Conservation (phyloP, 2,329 filamentous ascomycete species). For the Clonostachys chloroleuca region DNA sequence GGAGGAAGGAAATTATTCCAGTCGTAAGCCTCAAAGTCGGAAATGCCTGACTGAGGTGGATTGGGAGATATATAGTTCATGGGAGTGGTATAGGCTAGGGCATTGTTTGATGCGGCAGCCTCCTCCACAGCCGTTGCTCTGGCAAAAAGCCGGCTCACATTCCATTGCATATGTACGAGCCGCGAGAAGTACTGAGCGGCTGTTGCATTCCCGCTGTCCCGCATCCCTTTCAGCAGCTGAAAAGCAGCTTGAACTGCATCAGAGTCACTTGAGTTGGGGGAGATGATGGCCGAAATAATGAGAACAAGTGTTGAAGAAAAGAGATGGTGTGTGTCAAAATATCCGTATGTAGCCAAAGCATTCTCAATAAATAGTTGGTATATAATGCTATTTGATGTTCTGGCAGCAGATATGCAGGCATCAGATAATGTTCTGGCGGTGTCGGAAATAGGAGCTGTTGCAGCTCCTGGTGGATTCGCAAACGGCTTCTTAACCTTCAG, state of each 20-base stretch:
- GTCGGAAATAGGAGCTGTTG: slow-evolving; percentile 4
- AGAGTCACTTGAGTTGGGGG: slow-evolving; percentile 7
- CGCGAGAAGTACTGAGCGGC: slow-evolving; percentile 6
- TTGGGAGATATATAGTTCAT: neutral
- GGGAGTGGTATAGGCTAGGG: neutral
- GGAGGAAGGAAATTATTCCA: slow-evolving; percentile 6
- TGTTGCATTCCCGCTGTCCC: slow-evolving; percentile 6
- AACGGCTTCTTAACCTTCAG: slow-evolving; percentile 6
- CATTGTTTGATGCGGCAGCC: neutral
- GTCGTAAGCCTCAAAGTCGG: slow-evolving; percentile 4
- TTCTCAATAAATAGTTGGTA: slow-evolving; percentile 7
- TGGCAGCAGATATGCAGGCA: slow-evolving; percentile 5
- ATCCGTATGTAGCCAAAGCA: slow-evolving; percentile 6
- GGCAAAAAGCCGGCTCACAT: slow-evolving; percentile 5
- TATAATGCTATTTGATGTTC: slow-evolving; percentile 6
- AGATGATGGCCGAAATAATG: slow-evolving; percentile 7
- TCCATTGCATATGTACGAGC: slow-evolving; percentile 6
- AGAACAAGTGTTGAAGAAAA: slow-evolving; percentile 7
- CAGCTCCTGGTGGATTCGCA: neutral
- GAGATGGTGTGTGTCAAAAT: slow-evolving; percentile 7
- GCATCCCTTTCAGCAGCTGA: slow-evolving; percentile 6
- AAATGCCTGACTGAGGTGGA: neutral
- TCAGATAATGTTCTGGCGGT: slow-evolving; percentile 7
- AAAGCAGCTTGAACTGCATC: slow-evolving; percentile 8
- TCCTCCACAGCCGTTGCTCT: neutral